Base-by-base conservation (phyloP, 345 rosid species). In the Citrus australasica region DNA sequence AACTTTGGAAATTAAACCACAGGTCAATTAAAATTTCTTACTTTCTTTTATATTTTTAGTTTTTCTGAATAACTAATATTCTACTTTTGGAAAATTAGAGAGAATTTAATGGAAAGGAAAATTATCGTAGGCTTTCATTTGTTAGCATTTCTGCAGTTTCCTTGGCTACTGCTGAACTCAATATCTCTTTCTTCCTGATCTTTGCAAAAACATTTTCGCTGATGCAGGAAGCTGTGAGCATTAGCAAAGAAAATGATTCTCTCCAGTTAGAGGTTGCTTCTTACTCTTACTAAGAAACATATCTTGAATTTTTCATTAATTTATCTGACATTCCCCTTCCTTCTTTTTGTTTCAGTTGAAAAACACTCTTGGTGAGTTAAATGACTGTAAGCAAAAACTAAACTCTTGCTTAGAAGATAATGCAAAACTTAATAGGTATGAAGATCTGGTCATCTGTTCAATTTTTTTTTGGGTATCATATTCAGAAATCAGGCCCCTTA, bases 361-460 rank as follows among this genome's bases (percentile, higher is more conserved):
- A 82, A 90, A 77, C 69, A 87, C 94, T 61, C 76, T 73, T 51
- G 76, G 73, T 70, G 93, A 95, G 85, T 84, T 92, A 75, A 96
- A 93, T 79, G 88, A 88, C 76, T 91, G 98, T 89, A 89, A 87
- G 79, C 25, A n/a, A 76, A 89, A 86, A 64, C 89, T 93, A 64
- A 88, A 76, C 74, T 85, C 90, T 84, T 95, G 95, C 87, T 77
- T 93, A 40, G 92, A 92, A 81, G 96, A 95, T 71, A 95, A 95
- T 84, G 88, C 87, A 76, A 90, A 88, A 79, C 92, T 95, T 74
- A 82, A 83, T 22, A 87, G 96, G 97, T 93, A 66, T 85, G 92
- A 37, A 72, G 71, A 61, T 87, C 79, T 71, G 37, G 66, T 77
- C 73, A 65, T 48, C 16, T 69, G 80, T 87, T 59, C 56, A 69